Conservation (phyloP, 495 filamentous ascomycete species). For the Neurospora sp. region DNA sequence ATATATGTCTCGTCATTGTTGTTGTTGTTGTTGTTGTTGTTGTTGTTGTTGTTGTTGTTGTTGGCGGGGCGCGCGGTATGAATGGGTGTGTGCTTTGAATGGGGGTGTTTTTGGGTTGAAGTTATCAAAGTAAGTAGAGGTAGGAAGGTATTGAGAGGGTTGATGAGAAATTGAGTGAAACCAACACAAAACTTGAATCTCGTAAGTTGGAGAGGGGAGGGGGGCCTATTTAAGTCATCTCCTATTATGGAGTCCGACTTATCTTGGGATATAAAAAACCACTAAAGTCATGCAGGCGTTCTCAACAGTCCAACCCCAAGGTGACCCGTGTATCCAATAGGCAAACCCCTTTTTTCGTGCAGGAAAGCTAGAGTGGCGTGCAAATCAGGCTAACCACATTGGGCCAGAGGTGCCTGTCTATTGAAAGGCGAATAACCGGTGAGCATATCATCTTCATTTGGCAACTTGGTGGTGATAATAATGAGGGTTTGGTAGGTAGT, state of each 20-base stretch:
- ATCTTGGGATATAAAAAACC: too few relatives aligned
- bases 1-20: neutral
- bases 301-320: too few relatives aligned
- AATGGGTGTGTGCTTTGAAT: neutral
- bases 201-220: neutral
- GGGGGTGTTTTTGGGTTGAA: neutral
- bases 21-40: neutral
- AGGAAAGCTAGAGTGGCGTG: neutral
- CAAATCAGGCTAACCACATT: neutral
- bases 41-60: neutral
- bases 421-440: too few relatives aligned
- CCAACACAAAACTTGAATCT: neutral
- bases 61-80: neutral
- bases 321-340: too few relatives aligned
- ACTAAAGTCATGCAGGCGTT: too few relatives aligned
- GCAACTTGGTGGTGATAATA: too few relatives aligned
- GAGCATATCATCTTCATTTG: too few relatives aligned
- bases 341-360: neutral
- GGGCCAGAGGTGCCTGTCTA: too few relatives aligned
- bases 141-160: neutral
- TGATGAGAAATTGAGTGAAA: neutral
- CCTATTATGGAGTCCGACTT: too few relatives aligned
- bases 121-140: neutral
- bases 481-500: too few relatives aligned
- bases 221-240: too few relatives aligned